phyloP scores from a whole-genome alignment of 2,329 filamentous ascomycete species.

The Salinomyces thailandicus region DNA sequence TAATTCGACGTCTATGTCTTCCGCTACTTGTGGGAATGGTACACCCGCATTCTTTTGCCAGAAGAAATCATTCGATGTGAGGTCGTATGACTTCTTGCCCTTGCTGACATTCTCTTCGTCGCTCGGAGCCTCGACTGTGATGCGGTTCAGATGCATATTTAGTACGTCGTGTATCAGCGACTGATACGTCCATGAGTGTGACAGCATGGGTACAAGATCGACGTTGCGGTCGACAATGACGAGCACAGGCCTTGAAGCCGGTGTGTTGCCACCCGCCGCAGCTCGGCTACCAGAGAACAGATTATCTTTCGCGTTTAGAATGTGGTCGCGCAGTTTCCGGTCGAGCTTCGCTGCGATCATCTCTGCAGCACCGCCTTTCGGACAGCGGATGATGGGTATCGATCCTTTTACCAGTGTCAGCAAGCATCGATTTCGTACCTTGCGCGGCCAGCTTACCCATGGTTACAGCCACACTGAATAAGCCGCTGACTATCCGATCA shows the following conservation, averaged over 20 bases:
- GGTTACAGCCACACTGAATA: conserved; percentile 98
- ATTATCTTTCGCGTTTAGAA: conserved; percentile 95
- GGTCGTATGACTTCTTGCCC: conserved; percentile 81
- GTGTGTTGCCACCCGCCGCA: conserved; percentile 48
- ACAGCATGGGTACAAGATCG: conserved; percentile 95
- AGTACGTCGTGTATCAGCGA: conserved; percentile 72
- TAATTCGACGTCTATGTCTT: conserved; percentile 89
- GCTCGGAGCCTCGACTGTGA: conserved; percentile 74
- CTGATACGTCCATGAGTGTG: conserved; percentile 87
- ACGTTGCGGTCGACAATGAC: conserved; percentile 92
- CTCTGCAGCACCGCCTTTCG: conserved; percentile 84
- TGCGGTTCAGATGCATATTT: conserved; percentile 78
- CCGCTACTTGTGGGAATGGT: conserved; percentile 90
- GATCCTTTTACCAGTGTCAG: conserved; percentile 45
- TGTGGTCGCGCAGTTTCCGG: conserved; percentile 88
- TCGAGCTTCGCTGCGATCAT: conserved; percentile 91
- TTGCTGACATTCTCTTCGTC: conserved; percentile 68
- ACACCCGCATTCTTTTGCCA: conserved; percentile 86
- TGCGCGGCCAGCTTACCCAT: conserved; percentile 69
- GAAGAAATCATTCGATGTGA: conserved; percentile 87
- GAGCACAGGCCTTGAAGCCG: conserved; percentile 73
- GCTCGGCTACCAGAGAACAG: conserved; percentile 66
- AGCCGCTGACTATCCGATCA: conserved; percentile 82
- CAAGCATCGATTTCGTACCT: too few relatives aligned
- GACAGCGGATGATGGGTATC: conserved; percentile 90